Base-by-base conservation (phyloP, 2,329 filamentous ascomycete genomes). In the Dryadomyces quercus-mongolicae region DNA sequence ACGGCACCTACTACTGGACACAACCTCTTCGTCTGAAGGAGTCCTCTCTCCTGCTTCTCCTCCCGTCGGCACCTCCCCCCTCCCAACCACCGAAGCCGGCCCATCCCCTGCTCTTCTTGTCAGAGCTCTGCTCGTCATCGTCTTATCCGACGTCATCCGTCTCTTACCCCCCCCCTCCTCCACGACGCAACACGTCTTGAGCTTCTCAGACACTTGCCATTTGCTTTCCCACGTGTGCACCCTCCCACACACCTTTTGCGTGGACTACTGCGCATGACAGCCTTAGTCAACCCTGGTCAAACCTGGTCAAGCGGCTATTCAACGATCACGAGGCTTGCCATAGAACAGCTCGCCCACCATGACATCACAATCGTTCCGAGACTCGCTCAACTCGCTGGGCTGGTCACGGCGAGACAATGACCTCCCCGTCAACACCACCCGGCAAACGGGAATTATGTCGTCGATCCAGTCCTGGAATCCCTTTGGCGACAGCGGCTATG, bases 311-410 rank as follows among this genome's bases (percentile, higher is more conserved):
- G 18, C 18, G 7, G 5, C 42, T 44, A 44, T n/a, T 44, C 2
- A 12, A 8, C 18, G 18, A 18, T 46, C 44, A 46, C 44, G 10
- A 8, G 18, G 21, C 18, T 5, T 18, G 10, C 42, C 7, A 2
- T n/a, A 5, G 7, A n/a, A 12, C 18, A n/a, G 42, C 42, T 44
- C 42, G n/a, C 16, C 42, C 5, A 36, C 15, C 12, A 95, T 95
- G 91, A 86, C 91, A 58, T 92, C 90, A 61, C 76, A 83, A 61
- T 88, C 88, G 49, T 97, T 98, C 70, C 83, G 91, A 67, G 89
- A 96, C 70, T 94, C 88, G 21, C 90, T 97, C 77, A 94, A 88
- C 75, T 93, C 89, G 56, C 72, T 97, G 64, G 93, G 93, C 58
- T 97, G 93, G 93, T 88, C 88, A 65, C 86, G 92, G 62, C 82